Percentiles rank a stretch among this genome's conserved stretches.
phyloP scores from a whole-genome alignment of 495 filamentous ascomycete species.

The Cercophora sp. region DNA sequence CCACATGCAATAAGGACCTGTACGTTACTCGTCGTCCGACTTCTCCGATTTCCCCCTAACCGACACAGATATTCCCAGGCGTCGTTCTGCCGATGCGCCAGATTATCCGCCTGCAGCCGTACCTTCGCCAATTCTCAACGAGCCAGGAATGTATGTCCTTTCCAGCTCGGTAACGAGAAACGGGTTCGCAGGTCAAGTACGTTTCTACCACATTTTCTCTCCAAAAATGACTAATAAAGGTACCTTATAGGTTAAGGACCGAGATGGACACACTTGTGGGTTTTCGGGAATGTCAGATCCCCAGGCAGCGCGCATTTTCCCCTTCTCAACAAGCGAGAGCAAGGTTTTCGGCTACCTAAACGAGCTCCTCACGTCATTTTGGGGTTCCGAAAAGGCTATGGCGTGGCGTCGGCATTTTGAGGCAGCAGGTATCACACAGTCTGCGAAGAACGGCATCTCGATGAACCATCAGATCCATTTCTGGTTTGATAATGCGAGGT shows the following conservation, averaged over 20 bases:
- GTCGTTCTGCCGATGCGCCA: background rate
- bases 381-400: conserved; percentile 8
- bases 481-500: conserved; percentile 12
- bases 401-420: conserved; percentile 3
- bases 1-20: background rate
- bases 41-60: too few species aligned
- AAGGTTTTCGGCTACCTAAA: conserved; percentile 4
- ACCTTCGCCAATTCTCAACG: conserved; percentile 5
- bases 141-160: conserved; percentile 2
- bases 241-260: conserved; percentile 7
- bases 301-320: conserved; percentile 12
- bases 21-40: too few species aligned
- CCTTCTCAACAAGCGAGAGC: conserved; percentile 11
- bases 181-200: background rate
- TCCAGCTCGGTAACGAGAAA: conserved; percentile 4
- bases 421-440: conserved; percentile 7
- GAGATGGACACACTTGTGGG: conserved; percentile 12
- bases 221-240: background rate
- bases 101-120: background rate
- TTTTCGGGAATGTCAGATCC: conserved; percentile 12
- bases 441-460: conserved; percentile 11
- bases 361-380: conserved; percentile 5
- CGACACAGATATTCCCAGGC: conserved; percentile 9
- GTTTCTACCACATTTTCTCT: background rate
- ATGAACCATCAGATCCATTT: conserved; percentile 13